These are phyloP conservation scores for Wickerhamomyces alni DNA, from an alignment of 805 yeast genomes.

Conservation along the genomic window DNA sequence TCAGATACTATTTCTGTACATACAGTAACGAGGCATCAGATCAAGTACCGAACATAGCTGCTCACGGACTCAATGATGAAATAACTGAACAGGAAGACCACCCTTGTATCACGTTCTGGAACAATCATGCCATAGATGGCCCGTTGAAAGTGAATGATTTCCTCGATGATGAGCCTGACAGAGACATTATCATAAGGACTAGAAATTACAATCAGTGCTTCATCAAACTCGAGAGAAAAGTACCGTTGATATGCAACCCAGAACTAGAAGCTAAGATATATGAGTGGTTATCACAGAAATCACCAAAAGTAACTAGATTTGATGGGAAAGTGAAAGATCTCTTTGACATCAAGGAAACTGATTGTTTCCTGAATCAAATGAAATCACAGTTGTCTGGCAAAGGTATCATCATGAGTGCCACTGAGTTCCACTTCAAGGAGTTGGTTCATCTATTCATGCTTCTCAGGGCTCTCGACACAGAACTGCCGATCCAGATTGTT, in stretches of 20 bases:
- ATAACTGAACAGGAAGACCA: too few species aligned
- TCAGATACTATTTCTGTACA: too few species aligned
- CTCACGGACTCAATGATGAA: too few species aligned
- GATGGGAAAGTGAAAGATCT: neutral
- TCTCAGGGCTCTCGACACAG: slow-evolving; percentile 26
- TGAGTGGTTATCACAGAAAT: slow-evolving; percentile 3
- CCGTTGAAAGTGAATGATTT: neutral
- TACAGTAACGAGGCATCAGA: too few species aligned
- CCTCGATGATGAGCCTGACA: neutral
- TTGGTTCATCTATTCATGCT: slow-evolving; percentile 32
- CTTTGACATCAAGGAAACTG: neutral
- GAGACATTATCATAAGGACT: neutral
- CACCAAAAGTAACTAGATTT: neutral
- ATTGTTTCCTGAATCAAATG: slow-evolving; percentile 1
- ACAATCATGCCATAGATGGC: neutral
- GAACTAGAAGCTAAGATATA: slow-evolving; percentile 1
- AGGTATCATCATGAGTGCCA: slow-evolving; percentile 29
- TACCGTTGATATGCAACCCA: neutral
- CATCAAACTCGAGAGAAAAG: neutral
- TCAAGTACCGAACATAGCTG: neutral
- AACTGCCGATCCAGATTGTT: slow-evolving; percentile 27
- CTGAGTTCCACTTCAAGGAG: slow-evolving; percentile 23
- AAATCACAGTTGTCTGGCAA: slow-evolving; percentile 2
- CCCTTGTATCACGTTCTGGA: neutral
- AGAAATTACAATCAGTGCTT: slow-evolving; percentile 4